phyloP scores from a whole-genome alignment of 129 eudicot species.

The Saussurea involucrata region DNA sequence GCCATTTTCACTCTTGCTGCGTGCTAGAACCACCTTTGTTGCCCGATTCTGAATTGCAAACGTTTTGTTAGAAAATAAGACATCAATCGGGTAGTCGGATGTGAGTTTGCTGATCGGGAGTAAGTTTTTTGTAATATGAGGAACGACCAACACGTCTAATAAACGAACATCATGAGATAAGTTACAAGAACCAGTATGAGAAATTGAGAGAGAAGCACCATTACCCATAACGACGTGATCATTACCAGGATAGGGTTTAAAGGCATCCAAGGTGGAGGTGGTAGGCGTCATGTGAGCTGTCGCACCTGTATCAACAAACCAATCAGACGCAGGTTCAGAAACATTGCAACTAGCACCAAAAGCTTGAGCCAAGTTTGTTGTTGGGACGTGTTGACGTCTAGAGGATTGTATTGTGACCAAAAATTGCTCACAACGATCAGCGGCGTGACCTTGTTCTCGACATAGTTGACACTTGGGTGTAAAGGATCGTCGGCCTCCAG shows the following conservation, averaged over 20 bases:
- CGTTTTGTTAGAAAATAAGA: neutral
- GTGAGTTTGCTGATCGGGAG: neutral
- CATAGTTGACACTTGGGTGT: no score
- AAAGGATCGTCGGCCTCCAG: no score
- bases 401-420: no score
- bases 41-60: neutral
- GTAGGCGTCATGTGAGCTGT: no score
- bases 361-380: no score
- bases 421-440: no score
- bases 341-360: no score
- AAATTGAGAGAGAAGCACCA: neutral
- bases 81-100: neutral
- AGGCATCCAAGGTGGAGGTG: no score
- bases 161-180: neutral
- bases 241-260: neutral
- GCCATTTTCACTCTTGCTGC: neutral
- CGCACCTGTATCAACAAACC: no score
- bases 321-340: no score
- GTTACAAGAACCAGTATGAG: neutral
- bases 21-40: neutral
- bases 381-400: no score
- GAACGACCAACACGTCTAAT: neutral
- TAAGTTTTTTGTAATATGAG: neutral
- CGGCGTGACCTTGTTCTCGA: no score
- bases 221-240: neutral